Conservation (phyloP, 768 basidiomycete genomes). For the Lactarius psammicola region DNA sequence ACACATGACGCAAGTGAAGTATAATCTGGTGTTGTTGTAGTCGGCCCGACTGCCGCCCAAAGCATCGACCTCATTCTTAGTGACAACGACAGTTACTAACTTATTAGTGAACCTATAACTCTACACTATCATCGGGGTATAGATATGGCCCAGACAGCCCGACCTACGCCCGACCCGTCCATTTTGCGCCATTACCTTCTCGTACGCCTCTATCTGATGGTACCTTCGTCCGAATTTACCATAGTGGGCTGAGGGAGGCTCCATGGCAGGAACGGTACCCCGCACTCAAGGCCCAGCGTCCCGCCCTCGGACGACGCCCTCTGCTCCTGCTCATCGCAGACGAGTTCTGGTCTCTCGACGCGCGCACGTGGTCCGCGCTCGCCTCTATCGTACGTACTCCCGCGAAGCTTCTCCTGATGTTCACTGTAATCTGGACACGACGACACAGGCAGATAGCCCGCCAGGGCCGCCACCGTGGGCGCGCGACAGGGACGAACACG, state of each 20-base stretch:
- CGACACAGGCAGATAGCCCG: background rate
- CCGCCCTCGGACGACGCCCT: slow-evolving; percentile 4
- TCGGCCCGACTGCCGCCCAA: too few relatives aligned
- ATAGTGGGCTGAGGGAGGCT: background rate
- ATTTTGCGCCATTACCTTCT: slow-evolving; percentile 14
- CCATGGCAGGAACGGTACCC: slow-evolving; percentile 18
- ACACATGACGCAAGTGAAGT: too few relatives aligned
- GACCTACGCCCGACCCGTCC: background rate
- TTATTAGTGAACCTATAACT: background rate
- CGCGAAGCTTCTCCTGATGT: background rate
- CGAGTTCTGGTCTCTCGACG: slow-evolving; percentile 23
- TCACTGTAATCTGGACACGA: background rate
- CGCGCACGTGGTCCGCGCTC: slow-evolving; percentile 13
- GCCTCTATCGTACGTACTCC: background rate
- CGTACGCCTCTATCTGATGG: slow-evolving; percentile 10
- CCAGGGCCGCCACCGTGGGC: slow-evolving; percentile 38
- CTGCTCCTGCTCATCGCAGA: slow-evolving; percentile 13
- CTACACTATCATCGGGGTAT: background rate
- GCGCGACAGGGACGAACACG: slow-evolving; percentile 53
- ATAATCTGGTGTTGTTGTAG: too few relatives aligned
- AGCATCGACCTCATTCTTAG: too few relatives aligned
- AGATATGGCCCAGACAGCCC: background rate
- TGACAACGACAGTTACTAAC: background rate
- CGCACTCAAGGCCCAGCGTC: slow-evolving; percentile 1
- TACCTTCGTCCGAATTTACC: background rate